Evolutionary conservation across 192 early-diverging fungal species (phyloP).

Genomic region (Coemansia guatemalensis): DNA sequence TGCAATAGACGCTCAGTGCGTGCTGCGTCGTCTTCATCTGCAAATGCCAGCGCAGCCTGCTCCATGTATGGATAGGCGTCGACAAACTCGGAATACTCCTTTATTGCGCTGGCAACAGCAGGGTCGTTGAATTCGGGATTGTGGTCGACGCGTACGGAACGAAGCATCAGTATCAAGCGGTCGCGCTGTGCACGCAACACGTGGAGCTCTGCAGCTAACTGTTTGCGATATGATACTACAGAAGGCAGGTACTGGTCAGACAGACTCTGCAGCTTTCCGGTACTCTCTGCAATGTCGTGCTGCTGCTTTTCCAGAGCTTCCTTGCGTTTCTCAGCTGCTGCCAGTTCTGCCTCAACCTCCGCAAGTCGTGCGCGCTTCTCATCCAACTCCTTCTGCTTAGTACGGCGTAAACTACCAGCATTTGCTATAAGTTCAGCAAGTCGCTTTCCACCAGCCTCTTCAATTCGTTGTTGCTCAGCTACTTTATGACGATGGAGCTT

Average conservation of each 20-base stretch:
- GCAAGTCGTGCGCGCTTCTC: constrained; percentile 14
- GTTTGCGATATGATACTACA: constrained; percentile 23
- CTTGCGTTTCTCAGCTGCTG: constrained; percentile 32
- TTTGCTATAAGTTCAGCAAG: constrained; percentile 21
- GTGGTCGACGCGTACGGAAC: constrained; percentile 59
- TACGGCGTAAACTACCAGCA: constrained; percentile 23
- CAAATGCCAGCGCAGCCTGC: constrained; percentile 28
- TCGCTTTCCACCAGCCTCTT: constrained; percentile 19
- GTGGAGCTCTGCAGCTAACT: constrained; percentile 28
- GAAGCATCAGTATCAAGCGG: constrained; percentile 26
- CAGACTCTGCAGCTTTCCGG: constrained; percentile 22
- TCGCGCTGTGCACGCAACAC: constrained; percentile 27
- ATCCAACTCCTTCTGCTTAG: constrained; percentile 21
- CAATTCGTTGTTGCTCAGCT: constrained; percentile 20
- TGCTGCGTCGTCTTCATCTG: constrained; percentile 32
- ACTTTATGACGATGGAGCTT: constrained; percentile 39
- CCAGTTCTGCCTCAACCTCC: constrained; percentile 12
- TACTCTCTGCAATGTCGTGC: constrained; percentile 11
- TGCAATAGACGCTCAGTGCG: constrained; percentile 25
- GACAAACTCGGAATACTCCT: constrained; percentile 62
- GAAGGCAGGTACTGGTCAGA: constrained; percentile 27
- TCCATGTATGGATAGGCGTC: constrained; percentile 46
- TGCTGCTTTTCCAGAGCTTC: constrained; percentile 31
- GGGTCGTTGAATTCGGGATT: constrained; percentile 75
- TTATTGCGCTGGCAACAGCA: constrained; percentile 63